A percentile compares a stretch with the other conserved stretches of the same genome.
Evolutionary conservation across 805 yeast species (phyloP).

Genomic region (Candida easanensis): DNA sequence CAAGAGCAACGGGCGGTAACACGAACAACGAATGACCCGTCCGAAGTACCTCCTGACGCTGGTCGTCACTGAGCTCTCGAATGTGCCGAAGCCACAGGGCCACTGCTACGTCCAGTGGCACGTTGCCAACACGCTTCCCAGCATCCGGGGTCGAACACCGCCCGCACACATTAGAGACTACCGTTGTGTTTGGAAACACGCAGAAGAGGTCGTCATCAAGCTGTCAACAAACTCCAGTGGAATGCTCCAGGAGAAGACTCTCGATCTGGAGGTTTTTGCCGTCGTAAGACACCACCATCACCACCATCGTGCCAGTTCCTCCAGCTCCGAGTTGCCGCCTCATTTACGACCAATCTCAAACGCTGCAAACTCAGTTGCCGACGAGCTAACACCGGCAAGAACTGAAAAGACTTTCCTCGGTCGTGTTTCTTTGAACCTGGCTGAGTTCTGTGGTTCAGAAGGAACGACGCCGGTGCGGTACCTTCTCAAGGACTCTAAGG

Average conservation of each 20-base stretch:
- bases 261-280: conserved; percentile 44
- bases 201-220: conserved; percentile 35
- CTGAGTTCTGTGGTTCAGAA: conserved; percentile 61
- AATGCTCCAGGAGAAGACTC: conserved; percentile 32
- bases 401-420: conserved; percentile 55
- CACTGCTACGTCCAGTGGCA: conserved; percentile 62
- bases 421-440: conserved; percentile 56
- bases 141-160: conserved; percentile 44
- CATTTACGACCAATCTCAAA: conserved; percentile 2
- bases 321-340: conserved; percentile 5
- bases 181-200: conserved; percentile 47
- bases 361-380: conserved; percentile 7
- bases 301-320: conserved; percentile 9
- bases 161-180: conserved; percentile 47
- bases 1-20: not conserved
- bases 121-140: conserved; percentile 47
- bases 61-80: conserved; percentile 66
- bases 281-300: conserved; percentile 27
- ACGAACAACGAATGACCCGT: conserved; percentile 17
- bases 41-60: conserved; percentile 65
- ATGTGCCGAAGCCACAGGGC: conserved; percentile 80
- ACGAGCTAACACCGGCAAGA: conserved; percentile 3
- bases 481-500: conserved; percentile 71
- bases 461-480: conserved; percentile 54
- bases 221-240: conserved; percentile 36